Evolutionary conservation across 2,329 filamentous ascomycete species (phyloP), one percentile per base, ranked within the genome.

Genomic region (Stagonosporopsis chrysanthemi): DNA sequence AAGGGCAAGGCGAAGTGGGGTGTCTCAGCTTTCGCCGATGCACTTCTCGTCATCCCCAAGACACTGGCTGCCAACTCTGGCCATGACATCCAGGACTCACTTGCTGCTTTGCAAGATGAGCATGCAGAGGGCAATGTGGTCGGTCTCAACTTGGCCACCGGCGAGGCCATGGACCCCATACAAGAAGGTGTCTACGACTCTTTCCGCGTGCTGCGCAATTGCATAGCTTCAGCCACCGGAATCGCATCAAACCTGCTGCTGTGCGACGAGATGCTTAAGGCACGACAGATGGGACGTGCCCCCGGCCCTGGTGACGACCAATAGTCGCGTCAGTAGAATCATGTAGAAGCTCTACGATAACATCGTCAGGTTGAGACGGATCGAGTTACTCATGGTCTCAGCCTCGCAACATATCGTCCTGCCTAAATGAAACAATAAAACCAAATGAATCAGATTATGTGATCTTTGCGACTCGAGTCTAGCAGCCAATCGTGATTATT

Each of bases 1-100:
- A 99, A 97, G 84, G 95, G 95, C 71, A 99, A 99, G 84, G 91
- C 94, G 38, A 97, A 97, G 82, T 97, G 88, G 84, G 95, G 95
- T 75, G 93, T 99, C 7, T 87, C 89, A 66, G 95, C 95, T 7
- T 99, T 99, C 77, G 91, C 95, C 7, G 94, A 99, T 78, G 94
- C 95, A 50, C 84, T 99, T 42, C 84, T 99, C 61, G 84, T 99
- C 70, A 98, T 99, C 72, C 95, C 95, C 71, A 99, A 99, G 86
- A 98, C 93, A 2, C 84, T 99, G 63, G 95, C 95, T 42, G 92
- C 93, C 65, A 99, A 99, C 75, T 92, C 92, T 49, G 95, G 95
- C 58, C 93, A 97, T 70, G 95, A 99, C 73, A 91, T 99, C 61
- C 95, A 99, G 80, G 95, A 99, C 80, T 89, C 92, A 65, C 82